Evolutionary conservation across 139 green algal genomes (phyloP).

Genomic region (Volvox reticuliferus): DNA sequence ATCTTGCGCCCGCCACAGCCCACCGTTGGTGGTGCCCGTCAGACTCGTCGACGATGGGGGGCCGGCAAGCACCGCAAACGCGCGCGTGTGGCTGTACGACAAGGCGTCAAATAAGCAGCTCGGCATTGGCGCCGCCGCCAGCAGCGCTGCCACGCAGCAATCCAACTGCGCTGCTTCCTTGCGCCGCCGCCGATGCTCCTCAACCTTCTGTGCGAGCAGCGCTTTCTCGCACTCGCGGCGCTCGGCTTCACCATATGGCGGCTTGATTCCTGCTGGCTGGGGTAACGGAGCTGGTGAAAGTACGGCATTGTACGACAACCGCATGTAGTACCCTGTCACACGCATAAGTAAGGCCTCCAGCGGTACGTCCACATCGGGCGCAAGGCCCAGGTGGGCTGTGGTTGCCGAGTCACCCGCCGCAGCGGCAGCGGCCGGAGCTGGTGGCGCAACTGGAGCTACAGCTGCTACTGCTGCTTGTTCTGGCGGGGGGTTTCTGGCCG

Average conservation of each 20-base stretch:
- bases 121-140: constrained; percentile 24
- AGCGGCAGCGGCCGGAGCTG: neutral
- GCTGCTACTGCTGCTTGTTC: neutral
- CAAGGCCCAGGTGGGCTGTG: constrained; percentile 2
- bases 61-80: neutral
- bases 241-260: neutral
- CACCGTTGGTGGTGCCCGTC: neutral
- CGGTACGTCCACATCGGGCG: constrained; percentile 28
- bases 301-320: constrained; percentile 10
- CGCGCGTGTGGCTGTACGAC: constrained; percentile 21
- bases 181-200: constrained; percentile 31
- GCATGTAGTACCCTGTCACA: constrained; percentile 39
- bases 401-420: neutral
- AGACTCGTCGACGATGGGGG: neutral
- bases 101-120: constrained; percentile 13
- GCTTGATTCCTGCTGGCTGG: neutral
- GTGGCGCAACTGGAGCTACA: neutral
- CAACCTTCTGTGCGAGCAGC: neutral
- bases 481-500: neutral
- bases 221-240: constrained; percentile 10
- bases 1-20: constrained; percentile 19
- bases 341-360: constrained; percentile 33
- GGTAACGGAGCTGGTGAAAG: constrained; percentile 7
- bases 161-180: constrained; percentile 38
- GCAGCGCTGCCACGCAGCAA: constrained; percentile 36